phyloP scores from a whole-genome alignment of 805 yeast genomes.

The Cyberlindnera mycetangii region DNA sequence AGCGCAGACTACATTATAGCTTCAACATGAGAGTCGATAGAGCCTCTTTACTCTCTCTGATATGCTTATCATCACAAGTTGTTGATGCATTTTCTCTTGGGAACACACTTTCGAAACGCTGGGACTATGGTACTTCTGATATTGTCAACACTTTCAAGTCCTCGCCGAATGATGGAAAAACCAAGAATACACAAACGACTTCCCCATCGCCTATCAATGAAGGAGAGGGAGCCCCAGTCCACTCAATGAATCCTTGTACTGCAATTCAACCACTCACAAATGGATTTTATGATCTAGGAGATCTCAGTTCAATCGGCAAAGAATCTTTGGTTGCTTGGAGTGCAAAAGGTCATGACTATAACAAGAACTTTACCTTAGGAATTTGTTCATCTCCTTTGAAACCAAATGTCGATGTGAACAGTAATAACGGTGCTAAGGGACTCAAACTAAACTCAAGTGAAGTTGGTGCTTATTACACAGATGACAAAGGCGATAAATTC shows the following conservation, averaged over 20 bases:
- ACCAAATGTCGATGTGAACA: constrained; percentile 26
- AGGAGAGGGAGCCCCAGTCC: constrained; percentile 11
- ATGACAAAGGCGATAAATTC: constrained; percentile 38
- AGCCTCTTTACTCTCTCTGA: background rate
- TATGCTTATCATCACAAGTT: background rate
- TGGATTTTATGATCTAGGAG: constrained; percentile 35
- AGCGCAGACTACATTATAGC: background rate
- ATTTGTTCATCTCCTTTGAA: constrained; percentile 58
- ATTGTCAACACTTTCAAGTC: constrained; percentile 16
- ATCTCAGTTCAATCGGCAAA: constrained; percentile 27
- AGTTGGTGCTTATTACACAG: constrained; percentile 59
- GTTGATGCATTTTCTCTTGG: background rate
- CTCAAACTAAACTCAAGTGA: constrained; percentile 36
- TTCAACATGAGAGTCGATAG: constrained; percentile 2
- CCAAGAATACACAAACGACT: constrained; percentile 5
- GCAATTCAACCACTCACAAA: constrained; percentile 40
- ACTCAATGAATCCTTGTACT: constrained; percentile 37
- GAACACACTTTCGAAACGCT: constrained; percentile 8
- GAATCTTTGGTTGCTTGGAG: constrained; percentile 47
- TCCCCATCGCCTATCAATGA: constrained; percentile 2
- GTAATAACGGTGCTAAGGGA: constrained; percentile 13
- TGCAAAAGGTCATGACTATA: constrained; percentile 68
- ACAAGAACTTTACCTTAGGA: constrained; percentile 71
- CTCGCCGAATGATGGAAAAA: background rate
- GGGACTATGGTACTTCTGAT: constrained; percentile 24